phyloP scores from a whole-genome alignment of 208 protist genomes.

The Acanthamoeba culbertsoni region DNA sequence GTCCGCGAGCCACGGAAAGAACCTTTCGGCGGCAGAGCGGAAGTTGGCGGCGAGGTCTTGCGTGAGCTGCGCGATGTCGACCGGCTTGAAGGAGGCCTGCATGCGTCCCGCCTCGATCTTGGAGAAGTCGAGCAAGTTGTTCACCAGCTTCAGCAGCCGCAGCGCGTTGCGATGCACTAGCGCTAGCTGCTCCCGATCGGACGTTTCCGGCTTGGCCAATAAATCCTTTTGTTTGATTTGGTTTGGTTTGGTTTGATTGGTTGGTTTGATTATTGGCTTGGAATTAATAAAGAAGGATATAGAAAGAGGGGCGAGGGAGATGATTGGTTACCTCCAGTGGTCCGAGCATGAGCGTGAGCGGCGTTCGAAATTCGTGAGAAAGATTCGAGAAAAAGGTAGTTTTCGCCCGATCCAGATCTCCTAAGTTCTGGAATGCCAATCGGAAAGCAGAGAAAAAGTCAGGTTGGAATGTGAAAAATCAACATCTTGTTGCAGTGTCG shows the following conservation, averaged over 20 bases:
- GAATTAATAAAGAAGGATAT: no score
- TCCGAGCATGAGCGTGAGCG: conserved; percentile 69
- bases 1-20: not conserved
- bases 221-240: not conserved
- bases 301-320: not conserved
- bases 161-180: conserved; percentile 61
- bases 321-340: conserved; percentile 49
- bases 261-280: no score
- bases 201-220: not conserved
- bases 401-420: conserved; percentile 60
- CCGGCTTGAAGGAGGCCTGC: conserved; percentile 59
- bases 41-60: not conserved
- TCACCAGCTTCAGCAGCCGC: conserved; percentile 66
- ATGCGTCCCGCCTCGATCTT: conserved; percentile 66
- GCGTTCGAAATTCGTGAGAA: conserved; percentile 74
- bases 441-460: not conserved
- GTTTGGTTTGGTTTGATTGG: not conserved
- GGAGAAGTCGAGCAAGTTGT: conserved; percentile 70
- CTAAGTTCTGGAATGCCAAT: no score
- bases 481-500: no score
- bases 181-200: not conserved
- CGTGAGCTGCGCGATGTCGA: conserved; percentile 59
- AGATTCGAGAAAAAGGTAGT: conserved; percentile 68
- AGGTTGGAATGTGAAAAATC: not conserved
- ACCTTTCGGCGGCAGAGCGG: not conserved